phyloP scores from a whole-genome alignment of 164 flowering plant genomes.

The Umbellularia californica region DNA sequence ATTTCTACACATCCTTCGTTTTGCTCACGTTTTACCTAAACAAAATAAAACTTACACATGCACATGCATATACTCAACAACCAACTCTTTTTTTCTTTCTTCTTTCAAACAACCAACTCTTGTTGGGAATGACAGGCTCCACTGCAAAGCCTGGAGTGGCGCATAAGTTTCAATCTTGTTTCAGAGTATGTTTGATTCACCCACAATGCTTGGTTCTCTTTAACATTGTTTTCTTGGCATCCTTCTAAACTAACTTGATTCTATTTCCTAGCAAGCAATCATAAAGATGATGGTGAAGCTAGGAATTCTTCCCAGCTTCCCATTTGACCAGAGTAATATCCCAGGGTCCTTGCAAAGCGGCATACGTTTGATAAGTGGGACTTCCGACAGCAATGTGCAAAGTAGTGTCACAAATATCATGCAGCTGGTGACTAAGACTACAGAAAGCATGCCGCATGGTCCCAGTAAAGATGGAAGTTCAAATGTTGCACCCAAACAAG shows the following conservation, averaged over 20 bases:
- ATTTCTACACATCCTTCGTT: background rate
- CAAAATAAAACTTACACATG: background rate
- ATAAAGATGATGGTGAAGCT: constrained; percentile 55
- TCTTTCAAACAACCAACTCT: too few relatives aligned
- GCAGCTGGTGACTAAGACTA: constrained; percentile 28
- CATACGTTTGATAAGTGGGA: constrained; percentile 24
- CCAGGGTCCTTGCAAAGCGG: constrained; percentile 49
- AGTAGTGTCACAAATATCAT: constrained; percentile 32
- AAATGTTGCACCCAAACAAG: constrained; percentile 14
- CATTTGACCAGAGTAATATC: constrained; percentile 35
- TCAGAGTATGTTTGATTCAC: constrained; percentile 42
- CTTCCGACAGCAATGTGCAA: constrained; percentile 23
- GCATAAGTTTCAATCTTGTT: constrained; percentile 47
- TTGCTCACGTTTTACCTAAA: background rate
- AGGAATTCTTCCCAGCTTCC: constrained; percentile 43
- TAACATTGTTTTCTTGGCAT: constrained; percentile 2
- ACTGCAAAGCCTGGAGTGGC: constrained; percentile 83
- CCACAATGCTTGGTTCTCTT: background rate
- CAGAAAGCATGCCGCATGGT: constrained; percentile 24
- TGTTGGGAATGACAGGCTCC: constrained; percentile 48
- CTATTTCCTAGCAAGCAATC: constrained; percentile 47
- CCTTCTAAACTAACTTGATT: constrained; percentile 7
- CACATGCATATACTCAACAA: background rate
- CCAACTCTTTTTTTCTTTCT: background rate
- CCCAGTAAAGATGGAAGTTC: constrained; percentile 18